Base-by-base conservation (phyloP, 257 asterid genomes). In the Fraxinus cuspidata region DNA sequence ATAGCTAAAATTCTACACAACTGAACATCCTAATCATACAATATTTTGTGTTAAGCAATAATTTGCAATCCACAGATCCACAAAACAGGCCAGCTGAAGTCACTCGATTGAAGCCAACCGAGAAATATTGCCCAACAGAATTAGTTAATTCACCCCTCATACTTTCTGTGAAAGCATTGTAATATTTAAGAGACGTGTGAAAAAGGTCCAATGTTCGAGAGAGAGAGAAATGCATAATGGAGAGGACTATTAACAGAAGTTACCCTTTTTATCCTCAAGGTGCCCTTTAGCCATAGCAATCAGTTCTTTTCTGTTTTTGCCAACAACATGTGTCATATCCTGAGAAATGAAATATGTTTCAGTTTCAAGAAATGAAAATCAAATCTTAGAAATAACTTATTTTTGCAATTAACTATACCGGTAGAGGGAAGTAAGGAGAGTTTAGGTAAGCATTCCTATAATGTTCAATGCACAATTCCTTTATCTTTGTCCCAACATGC, bases 381-480 rank as follows among this genome's bases (percentile, higher is more conserved):
- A 13, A 38, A 74, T 13, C 53, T 7, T 29, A 25, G 74, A 78
- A 29, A 47, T 66, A 71, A 83, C 51, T 64, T 73, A 77, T 53
- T 83, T 75, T 49, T 77, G 53, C 40, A 70, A 65, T 72, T 71
- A 35, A 40, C 69, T 88, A 70, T 89, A 92, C 97, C 67, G 97
- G 97, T 73, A 92, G 88, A 86, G 97, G 96, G 80, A 91, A 92
- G 88, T 78, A 87, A n/a, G 96, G 97, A 75, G 96, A 92, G 82
- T 88, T 86, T 37, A 92, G 86, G 77, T 89, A 92, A 71, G 91
- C 92, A 80, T 77, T 89, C 87, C 77, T 81, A 86, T 82, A 92
- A 79, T 92, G 97, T 51, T 92, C 91, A 67, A 92, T 86, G 84
- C 97, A 92, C 47, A 83, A 81, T 77, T 87, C 97, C 86, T 91